A percentile compares a stretch with the other conserved stretches of the same genome.
phyloP scores from a whole-genome alignment of 106 monocot species.

The Dendrobium huoshanense region DNA sequence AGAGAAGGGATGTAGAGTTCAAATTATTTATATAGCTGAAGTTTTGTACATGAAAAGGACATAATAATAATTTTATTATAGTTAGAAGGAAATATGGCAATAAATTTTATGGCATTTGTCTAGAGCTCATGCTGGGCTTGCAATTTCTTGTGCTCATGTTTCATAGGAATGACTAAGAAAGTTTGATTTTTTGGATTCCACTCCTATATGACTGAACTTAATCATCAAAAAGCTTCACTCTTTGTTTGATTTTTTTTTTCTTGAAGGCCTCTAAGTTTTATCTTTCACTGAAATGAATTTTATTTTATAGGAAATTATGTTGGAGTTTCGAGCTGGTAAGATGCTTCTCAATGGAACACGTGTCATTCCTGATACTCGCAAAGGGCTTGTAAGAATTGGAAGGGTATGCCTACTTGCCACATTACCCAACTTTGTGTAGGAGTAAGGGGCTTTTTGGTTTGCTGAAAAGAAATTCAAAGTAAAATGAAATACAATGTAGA shows the following conservation, averaged over 20 bases:
- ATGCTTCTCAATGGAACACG: slow-evolving; percentile 62
- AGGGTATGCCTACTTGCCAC: slow-evolving; percentile 37
- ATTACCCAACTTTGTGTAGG: not conserved
- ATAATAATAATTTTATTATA: not conserved
- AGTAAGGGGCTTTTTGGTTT: not conserved
- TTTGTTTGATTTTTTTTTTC: not conserved
- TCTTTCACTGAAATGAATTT: not conserved
- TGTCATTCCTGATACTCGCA: slow-evolving; percentile 80
- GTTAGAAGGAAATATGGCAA: not conserved
- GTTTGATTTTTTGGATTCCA: not conserved
- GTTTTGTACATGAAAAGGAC: not conserved
- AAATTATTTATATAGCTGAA: not conserved
- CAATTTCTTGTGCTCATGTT: not conserved
- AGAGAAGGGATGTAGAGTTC: not conserved
- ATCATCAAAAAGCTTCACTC: not conserved
- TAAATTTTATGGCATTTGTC: not conserved
- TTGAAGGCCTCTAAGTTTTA: not conserved
- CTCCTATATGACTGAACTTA: not conserved
- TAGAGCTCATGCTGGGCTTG: not conserved
- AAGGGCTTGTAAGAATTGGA: slow-evolving; percentile 87
- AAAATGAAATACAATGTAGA: not conserved
- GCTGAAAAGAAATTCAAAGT: no score
- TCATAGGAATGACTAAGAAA: not conserved
- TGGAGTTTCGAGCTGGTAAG: slow-evolving; percentile 94
- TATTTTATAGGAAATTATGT: slow-evolving; percentile 60